Base-by-base conservation (phyloP, 306 rosid genomes). In the Cicer bijugum region DNA sequence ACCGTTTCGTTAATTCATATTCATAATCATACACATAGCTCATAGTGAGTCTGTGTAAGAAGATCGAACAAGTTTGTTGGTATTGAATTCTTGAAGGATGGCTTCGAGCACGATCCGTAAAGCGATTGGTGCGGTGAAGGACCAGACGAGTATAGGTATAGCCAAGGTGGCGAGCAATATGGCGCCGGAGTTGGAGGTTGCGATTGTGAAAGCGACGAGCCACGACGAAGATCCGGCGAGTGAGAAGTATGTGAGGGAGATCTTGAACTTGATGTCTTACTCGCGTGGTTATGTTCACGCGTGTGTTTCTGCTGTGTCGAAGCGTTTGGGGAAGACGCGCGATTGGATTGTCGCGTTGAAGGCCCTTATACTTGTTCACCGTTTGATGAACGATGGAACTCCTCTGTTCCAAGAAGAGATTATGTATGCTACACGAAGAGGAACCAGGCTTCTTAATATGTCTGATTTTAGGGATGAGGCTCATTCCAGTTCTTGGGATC, bases 111-210 rank as follows among this genome's bases (percentile, higher is more conserved):
- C 97, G 85, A 91, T 94, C 59, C 92, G 99, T 44, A 94, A 94
- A 69, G 99, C 99, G 84, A 91, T 94, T 50, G 99, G 99, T 12
- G 97, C 91, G 57, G 89, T 94, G 68, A 94, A 94, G 95, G 99
- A 94, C 75, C 98, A 94, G 88, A 94, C 98, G 19, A 94, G 98
- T 71, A 91, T 94, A 35, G 98, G 98, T n/a, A 82, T 94, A 7
- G 99, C 99, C 12, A 94, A 89, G 79, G 99, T 94, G 10, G 89
- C 96, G 2, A 85, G 99, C 76, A 94, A 91, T 80, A 74, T 87
- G 89, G 99, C 99, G 9, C 99, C 99, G 86, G 97, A 91, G 19
- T 78, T 94, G 6, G 99, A 94, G 89, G 99, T 94, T 4, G 97
- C 99, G 65, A 84, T 94, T 2, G 99, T 94, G 19, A 94, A 94